These are phyloP conservation scores for Aspergillus phoenicis DNA, from an alignment of 2,329 filamentous ascomycete genomes.

Conservation along the genomic window DNA sequence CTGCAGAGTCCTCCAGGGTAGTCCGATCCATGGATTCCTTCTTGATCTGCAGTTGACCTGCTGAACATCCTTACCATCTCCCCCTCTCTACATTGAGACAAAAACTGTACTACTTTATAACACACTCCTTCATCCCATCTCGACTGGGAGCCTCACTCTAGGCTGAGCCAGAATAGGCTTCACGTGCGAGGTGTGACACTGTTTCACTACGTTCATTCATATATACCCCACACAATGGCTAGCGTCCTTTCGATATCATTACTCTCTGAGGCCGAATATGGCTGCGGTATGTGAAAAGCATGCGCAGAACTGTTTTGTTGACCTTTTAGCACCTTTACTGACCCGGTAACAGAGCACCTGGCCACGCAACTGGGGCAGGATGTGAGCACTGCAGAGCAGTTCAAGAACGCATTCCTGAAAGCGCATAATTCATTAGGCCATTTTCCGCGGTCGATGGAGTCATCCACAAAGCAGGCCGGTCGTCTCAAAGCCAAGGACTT, in stretches of 20 bases:
- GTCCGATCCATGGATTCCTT: conserved; percentile 21
- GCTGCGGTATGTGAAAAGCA: conserved; percentile 40
- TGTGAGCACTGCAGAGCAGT: conserved; percentile 36
- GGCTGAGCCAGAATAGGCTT: background rate
- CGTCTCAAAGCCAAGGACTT: conserved; percentile 29
- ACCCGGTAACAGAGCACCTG: conserved; percentile 41
- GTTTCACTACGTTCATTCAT: background rate
- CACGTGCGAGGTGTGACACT: background rate
- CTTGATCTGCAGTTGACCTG: conserved; percentile 18
- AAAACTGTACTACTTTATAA: background rate
- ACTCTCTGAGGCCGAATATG: conserved; percentile 43
- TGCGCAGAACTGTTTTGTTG: background rate
- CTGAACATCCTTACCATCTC: conserved; percentile 10
- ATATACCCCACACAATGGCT: conserved; percentile 30
- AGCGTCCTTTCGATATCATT: conserved; percentile 37
- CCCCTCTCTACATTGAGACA: background rate
- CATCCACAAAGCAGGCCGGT: conserved; percentile 21
- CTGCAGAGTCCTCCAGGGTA: conserved; percentile 11
- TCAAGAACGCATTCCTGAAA: conserved; percentile 39
- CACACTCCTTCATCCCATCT: background rate
- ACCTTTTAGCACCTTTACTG: conserved; percentile 17
- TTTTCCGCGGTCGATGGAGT: conserved; percentile 27
- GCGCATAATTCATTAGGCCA: conserved; percentile 34
- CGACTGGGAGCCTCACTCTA: background rate
- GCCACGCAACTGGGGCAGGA: conserved; percentile 36